A percentile compares a stretch with the other conserved stretches of the same genome.
Conservation (phyloP, 2,329 filamentous ascomycete genomes). For the Penicillium vulpinum region DNA sequence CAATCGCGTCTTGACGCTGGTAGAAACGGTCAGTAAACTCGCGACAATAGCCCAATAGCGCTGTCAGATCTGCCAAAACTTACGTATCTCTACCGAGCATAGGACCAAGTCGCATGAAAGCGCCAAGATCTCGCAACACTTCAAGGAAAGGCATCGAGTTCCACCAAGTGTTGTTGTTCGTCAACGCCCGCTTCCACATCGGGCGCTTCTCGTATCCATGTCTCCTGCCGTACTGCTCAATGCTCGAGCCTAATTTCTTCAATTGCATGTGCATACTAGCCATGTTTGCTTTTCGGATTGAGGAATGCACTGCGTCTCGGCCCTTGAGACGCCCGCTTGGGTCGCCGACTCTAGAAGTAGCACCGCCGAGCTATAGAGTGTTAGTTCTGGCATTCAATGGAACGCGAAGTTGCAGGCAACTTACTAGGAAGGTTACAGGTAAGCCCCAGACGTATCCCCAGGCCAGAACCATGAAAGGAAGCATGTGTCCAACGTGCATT, state of each 20-base stretch:
- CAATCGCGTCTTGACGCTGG: constrained; percentile 76
- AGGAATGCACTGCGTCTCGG: constrained; percentile 39
- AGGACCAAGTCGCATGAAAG: constrained; percentile 72
- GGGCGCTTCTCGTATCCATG: constrained; percentile 65
- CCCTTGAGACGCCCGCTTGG: constrained; percentile 47
- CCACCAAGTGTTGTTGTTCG: constrained; percentile 87
- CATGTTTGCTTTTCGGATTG: constrained; percentile 48
- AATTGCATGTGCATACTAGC: constrained; percentile 52
- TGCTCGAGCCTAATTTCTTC: constrained; percentile 70
- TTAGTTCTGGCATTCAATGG: constrained; percentile 15
- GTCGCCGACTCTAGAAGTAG: constrained; percentile 50
- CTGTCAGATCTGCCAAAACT: constrained; percentile 42
- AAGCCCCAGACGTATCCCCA: constrained; percentile 53
- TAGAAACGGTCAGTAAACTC: constrained; percentile 4
- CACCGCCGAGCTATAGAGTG: constrained; percentile 45
- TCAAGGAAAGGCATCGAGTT: constrained; percentile 70
- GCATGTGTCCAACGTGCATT: constrained; percentile 52
- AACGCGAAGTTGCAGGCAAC: constrained; percentile 13
- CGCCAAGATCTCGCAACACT: constrained; percentile 72
- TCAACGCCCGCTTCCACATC: constrained; percentile 65
- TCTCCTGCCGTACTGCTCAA: constrained; percentile 64
- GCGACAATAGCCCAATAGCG: neutral
- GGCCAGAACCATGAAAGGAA: constrained; percentile 53
- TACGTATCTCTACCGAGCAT: constrained; percentile 88
- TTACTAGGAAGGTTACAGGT: constrained; percentile 47